These are phyloP conservation scores for Oidiodendron maius DNA, from an alignment of 495 filamentous ascomycete species.

Conservation along the genomic window DNA sequence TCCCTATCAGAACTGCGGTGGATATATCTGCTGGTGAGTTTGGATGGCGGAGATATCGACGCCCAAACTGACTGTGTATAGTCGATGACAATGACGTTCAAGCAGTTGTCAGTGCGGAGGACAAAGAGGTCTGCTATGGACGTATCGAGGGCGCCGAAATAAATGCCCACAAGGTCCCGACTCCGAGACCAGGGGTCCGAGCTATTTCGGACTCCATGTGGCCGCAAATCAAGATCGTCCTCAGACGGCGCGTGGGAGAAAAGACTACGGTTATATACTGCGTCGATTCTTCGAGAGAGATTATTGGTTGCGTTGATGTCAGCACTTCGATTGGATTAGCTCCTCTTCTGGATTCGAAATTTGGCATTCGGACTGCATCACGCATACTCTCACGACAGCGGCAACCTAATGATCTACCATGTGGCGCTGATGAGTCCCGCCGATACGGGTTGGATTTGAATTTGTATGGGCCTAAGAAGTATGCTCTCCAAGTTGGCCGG, in stretches of 20 bases:
- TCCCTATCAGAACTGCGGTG: constrained; percentile 29
- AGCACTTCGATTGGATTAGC: constrained; percentile 62
- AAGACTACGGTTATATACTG: constrained; percentile 55
- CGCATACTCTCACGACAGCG: constrained; percentile 58
- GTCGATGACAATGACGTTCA: constrained; percentile 51
- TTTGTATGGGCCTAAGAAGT: constrained; percentile 72
- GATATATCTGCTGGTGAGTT: constrained; percentile 29
- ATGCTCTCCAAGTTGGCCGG: constrained; percentile 54
- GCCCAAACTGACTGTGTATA: constrained; percentile 8
- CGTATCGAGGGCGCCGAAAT: constrained; percentile 64
- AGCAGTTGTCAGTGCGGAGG: constrained; percentile 31
- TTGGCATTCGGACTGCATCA: constrained; percentile 59
- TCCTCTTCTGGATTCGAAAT: constrained; percentile 59
- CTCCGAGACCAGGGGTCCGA: constrained; percentile 52
- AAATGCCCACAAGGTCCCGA: constrained; percentile 60
- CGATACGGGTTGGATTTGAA: constrained; percentile 59
- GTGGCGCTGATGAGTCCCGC: constrained; percentile 45
- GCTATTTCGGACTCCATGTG: constrained; percentile 47
- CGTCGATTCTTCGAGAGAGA: constrained; percentile 58
- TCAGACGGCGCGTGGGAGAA: constrained; percentile 50
- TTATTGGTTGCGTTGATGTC: constrained; percentile 71
- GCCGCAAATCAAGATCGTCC: constrained; percentile 66
- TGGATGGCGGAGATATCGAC: not conserved
- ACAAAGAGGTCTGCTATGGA: constrained; percentile 80
- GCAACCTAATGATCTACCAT: constrained; percentile 43